phyloP scores from a whole-genome alignment of 331 rosid genomes.

The Rhamnella rubrinervis region DNA sequence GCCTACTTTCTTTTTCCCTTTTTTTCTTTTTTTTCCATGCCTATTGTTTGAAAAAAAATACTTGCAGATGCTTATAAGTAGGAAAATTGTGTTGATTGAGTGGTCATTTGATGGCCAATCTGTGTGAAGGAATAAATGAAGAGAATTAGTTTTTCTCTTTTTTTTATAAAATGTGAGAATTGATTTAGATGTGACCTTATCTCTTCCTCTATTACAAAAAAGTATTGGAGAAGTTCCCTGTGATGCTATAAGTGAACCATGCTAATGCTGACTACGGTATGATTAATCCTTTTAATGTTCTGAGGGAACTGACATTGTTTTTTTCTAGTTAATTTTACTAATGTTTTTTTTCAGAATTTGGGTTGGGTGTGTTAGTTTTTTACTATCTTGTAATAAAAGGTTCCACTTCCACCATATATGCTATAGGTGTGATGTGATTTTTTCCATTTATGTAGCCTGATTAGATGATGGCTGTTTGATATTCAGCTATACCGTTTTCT shows the following conservation, averaged over 20 bases:
- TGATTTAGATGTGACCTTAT: no score
- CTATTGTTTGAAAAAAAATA: no score
- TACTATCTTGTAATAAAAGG: no score
- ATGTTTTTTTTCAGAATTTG: background rate
- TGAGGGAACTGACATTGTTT: conserved; percentile 46
- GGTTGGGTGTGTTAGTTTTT: no score
- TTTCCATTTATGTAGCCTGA: conserved; percentile 19
- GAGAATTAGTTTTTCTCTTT: no score
- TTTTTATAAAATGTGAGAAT: no score
- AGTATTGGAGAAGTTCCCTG: conserved; percentile 26
- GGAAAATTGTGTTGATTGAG: background rate
- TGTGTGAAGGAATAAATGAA: no score
- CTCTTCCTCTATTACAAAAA: no score
- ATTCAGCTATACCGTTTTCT: conserved; percentile 73
- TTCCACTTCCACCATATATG: no score
- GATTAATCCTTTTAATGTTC: conserved; percentile 16
- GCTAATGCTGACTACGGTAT: conserved; percentile 29
- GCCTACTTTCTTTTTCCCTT: background rate
- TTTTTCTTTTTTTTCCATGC: background rate
- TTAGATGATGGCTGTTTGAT: background rate
- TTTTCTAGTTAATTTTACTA: background rate
- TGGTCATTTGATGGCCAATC: no score
- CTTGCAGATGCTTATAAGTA: no score
- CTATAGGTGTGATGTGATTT: background rate
- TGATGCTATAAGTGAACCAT: conserved; percentile 31